phyloP scores from a whole-genome alignment of 768 basidiomycete genomes.

The Phylloporus rhodoxanthus region DNA sequence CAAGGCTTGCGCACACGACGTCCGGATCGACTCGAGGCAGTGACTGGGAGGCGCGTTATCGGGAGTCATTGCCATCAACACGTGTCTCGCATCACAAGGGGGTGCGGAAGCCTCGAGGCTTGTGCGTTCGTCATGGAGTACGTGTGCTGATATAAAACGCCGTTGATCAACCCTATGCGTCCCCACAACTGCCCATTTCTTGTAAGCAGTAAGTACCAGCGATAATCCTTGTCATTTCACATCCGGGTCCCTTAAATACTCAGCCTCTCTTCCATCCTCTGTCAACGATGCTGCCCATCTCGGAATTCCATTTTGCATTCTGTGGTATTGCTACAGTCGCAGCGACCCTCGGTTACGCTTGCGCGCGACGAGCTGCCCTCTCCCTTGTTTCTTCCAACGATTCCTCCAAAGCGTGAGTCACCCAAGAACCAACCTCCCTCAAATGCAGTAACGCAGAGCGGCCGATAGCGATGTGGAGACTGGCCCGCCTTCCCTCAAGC shows the following conservation, averaged over 20 bases:
- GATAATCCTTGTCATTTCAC: slow-evolving; percentile 19
- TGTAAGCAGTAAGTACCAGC: background rate
- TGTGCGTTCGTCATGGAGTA: slow-evolving; percentile 15
- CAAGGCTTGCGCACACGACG: too few species aligned
- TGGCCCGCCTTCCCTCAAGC: slow-evolving; percentile 26
- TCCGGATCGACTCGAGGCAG: slow-evolving; percentile 3
- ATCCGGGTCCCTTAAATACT: slow-evolving; percentile 19
- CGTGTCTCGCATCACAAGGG: slow-evolving; percentile 18
- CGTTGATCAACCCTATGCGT: slow-evolving; percentile 20
- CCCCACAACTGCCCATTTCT: slow-evolving; percentile 7
- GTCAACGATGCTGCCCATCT: slow-evolving; percentile 41
- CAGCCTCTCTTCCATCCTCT: background rate
- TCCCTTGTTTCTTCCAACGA: slow-evolving; percentile 16
- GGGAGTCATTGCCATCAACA: slow-evolving; percentile 7
- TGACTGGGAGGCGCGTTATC: slow-evolving; percentile 1
- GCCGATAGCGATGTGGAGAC: slow-evolving; percentile 30
- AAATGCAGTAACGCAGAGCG: slow-evolving; percentile 24
- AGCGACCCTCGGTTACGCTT: slow-evolving; percentile 55
- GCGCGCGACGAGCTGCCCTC: slow-evolving; percentile 36
- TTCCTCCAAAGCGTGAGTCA: slow-evolving; percentile 28
- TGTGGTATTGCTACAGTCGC: slow-evolving; percentile 56
- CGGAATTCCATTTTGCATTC: slow-evolving; percentile 41
- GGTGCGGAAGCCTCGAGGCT: slow-evolving; percentile 32
- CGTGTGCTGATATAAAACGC: slow-evolving; percentile 26
- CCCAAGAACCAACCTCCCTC: slow-evolving; percentile 27